Evolutionary conservation across 2,329 filamentous ascomycete species (phyloP).

Genomic region (Nemania sp.): DNA sequence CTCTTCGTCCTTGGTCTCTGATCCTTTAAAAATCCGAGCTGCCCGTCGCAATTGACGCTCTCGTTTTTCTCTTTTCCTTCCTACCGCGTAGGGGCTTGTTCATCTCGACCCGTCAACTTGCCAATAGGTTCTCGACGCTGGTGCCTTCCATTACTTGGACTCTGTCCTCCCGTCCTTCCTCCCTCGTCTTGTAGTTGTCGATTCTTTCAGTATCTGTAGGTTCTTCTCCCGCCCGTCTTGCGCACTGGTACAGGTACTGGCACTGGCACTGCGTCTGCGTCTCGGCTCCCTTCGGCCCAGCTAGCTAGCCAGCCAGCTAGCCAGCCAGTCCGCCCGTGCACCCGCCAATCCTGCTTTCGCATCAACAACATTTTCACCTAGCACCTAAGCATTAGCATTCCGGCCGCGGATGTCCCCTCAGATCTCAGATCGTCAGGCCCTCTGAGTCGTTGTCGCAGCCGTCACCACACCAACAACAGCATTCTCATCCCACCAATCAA

Average conservation of each 20-base stretch:
- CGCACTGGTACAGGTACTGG: too few species aligned
- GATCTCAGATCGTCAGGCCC: background rate
- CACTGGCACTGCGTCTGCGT: too few species aligned
- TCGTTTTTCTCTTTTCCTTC: constrained; percentile 32
- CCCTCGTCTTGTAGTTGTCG: constrained; percentile 9
- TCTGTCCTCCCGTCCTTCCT: constrained; percentile 1
- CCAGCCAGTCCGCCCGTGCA: background rate
- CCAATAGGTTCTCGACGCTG: constrained; percentile 31
- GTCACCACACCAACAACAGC: background rate
- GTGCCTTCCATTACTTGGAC: constrained; percentile 28
- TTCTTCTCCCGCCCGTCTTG: too few species aligned
- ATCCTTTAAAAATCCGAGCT: constrained; percentile 32
- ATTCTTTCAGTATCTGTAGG: constrained; percentile 18
- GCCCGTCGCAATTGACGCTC: constrained; percentile 37
- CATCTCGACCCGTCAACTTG: constrained; percentile 27
- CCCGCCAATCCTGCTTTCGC: background rate
- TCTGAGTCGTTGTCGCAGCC: background rate
- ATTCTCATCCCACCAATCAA: background rate
- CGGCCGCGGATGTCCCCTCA: constrained; percentile 10
- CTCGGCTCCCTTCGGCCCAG: constrained; percentile 13
- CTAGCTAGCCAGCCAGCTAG: too few species aligned
- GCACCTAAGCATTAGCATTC: constrained; percentile 36
- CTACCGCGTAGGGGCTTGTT: constrained; percentile 32
- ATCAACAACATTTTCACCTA: constrained; percentile 21
- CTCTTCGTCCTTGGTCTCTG: constrained; percentile 22